phyloP scores from a whole-genome alignment of 208 protist species.

The Trypanosoma mega region DNA sequence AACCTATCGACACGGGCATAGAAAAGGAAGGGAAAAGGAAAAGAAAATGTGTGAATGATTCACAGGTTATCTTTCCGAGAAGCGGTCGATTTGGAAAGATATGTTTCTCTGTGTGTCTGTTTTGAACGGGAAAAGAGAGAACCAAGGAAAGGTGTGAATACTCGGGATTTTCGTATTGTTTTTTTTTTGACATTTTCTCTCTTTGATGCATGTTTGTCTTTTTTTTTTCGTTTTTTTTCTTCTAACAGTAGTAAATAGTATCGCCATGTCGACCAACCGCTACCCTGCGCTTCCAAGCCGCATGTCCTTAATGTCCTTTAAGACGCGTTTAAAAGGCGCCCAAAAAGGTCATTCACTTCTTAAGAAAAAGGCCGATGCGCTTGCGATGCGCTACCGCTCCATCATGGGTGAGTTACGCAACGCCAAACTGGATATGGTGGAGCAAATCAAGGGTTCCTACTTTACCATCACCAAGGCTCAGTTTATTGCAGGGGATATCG shows the following conservation, averaged over 20 bases:
- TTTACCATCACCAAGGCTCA: constrained; percentile 97
- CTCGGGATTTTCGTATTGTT: not conserved
- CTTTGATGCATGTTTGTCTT: not conserved
- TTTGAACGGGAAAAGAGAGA: not conserved
- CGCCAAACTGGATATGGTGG: constrained; percentile 81
- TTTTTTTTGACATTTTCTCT: not conserved
- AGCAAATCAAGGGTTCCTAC: constrained; percentile 88
- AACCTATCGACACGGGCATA: not conserved
- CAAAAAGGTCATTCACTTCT: constrained; percentile 98
- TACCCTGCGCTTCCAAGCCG: constrained; percentile 90
- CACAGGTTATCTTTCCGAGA: not conserved
- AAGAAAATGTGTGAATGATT: not conserved
- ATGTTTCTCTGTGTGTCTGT: not conserved
- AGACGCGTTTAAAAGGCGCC: constrained; percentile 95
- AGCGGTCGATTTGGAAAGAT: too few species aligned
- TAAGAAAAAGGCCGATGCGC: constrained; percentile 99
- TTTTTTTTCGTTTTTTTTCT: constrained; percentile 10
- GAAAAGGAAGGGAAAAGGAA: not conserved
- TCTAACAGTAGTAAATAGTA: not conserved
- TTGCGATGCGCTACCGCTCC: constrained; percentile 95
- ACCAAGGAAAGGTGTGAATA: too few species aligned
- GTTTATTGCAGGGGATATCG: constrained; percentile 97
- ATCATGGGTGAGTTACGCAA: constrained; percentile 95
- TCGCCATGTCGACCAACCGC: constrained; percentile 76
- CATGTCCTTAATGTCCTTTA: constrained; percentile 93